These are phyloP conservation scores for Fusarium albosuccineum DNA, from an alignment of 2,329 filamentous ascomycete genomes.

Conservation along the genomic window DNA sequence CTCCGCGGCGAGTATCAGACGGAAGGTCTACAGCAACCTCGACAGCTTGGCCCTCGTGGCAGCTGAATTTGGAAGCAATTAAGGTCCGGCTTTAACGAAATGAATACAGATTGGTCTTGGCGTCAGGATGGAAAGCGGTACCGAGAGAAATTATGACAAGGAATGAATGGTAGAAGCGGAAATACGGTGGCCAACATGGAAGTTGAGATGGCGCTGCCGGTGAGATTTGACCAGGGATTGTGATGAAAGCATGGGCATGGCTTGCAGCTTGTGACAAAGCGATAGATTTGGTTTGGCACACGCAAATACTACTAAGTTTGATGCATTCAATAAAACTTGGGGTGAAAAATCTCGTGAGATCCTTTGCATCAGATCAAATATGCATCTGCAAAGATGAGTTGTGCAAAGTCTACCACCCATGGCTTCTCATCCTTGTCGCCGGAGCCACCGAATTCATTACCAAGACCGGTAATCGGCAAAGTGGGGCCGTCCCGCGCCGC, in stretches of 20 bases:
- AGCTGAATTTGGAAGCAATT: neutral
- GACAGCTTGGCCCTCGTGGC: neutral
- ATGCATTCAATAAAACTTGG: neutral
- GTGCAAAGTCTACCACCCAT: too few relatives aligned
- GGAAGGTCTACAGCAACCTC: neutral
- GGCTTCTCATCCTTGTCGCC: too few relatives aligned
- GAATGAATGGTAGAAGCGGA: neutral
- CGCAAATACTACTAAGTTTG: neutral
- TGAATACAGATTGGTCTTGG: neutral
- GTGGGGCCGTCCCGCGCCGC: slow-evolving; percentile 39
- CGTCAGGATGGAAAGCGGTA: neutral
- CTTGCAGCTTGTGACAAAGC: slow-evolving; percentile 15
- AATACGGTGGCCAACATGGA: slow-evolving; percentile 15
- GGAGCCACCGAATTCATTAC: slow-evolving; percentile 2
- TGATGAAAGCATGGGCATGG: slow-evolving; percentile 10
- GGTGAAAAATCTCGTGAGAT: neutral
- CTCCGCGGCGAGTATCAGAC: neutral
- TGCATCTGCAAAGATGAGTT: too few relatives aligned
- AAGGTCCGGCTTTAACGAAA: neutral
- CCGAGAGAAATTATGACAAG: slow-evolving; percentile 3
- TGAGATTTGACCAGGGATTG: slow-evolving; percentile 18
- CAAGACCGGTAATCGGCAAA: slow-evolving; percentile 35
- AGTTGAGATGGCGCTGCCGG: slow-evolving; percentile 15
- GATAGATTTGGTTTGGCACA: slow-evolving; percentile 7
- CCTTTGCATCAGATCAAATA: neutral